Evolutionary conservation across 768 basidiomycete genomes (phyloP).

Genomic region (Gloeophyllum trabeum): DNA sequence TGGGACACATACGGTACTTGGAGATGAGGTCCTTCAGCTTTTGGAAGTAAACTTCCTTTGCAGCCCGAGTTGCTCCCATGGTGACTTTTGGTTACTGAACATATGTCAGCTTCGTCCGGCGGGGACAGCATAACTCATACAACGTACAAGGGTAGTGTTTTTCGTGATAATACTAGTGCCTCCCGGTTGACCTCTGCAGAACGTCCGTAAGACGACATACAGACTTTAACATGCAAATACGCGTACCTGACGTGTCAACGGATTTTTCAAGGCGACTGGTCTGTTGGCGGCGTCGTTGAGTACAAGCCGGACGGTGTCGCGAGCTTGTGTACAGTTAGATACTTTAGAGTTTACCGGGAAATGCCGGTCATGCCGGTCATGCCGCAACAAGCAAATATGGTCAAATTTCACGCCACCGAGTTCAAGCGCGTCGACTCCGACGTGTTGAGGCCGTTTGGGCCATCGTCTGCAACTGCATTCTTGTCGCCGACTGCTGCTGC

Average conservation of each 20-base stretch:
- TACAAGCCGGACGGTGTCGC: no score
- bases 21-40: conserved; percentile 91
- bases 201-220: no score
- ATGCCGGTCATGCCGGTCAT: no score
- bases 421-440: no score
- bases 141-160: conserved; percentile 1
- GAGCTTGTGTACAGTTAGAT: no score
- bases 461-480: no score
- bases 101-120: conserved; percentile 4
- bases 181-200: conserved; percentile 90
- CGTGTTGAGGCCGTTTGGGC: no score
- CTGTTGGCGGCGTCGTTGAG: conserved; percentile 7
- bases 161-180: conserved; percentile 43
- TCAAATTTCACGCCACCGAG: no score
- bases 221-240: no score
- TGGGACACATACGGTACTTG: conserved; percentile 63
- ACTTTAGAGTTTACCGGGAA: no score
- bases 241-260: conserved; percentile 76
- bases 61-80: conserved; percentile 89
- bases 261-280: conserved; percentile 85
- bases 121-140: not conserved
- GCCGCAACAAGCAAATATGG: no score
- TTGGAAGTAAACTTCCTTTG: conserved; percentile 84
- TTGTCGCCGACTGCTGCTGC: no score
- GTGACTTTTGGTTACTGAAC: conserved; percentile 18